Percentiles rank a stretch among this genome's conserved stretches.
Conservation (phyloP, 1,284 basidiomycete genomes). For the Tylopilus sp. region DNA sequence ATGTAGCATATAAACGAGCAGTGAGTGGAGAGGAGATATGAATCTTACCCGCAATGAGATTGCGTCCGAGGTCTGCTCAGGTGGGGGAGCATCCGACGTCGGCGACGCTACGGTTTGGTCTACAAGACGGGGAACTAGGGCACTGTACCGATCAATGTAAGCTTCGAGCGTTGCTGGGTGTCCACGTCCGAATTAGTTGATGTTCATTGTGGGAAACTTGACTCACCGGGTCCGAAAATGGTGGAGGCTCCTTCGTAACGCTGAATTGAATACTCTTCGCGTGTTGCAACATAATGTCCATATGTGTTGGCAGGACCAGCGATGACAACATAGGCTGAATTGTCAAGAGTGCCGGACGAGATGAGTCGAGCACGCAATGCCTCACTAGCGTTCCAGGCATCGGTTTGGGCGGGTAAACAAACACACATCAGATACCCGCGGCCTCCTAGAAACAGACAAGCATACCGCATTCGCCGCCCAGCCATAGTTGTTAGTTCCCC, state of each 20-base stretch:
- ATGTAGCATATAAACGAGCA: background rate
- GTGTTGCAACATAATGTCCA: conserved; percentile 70
- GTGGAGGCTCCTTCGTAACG: conserved; percentile 83
- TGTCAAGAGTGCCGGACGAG: conserved; percentile 55
- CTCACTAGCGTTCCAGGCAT: conserved; percentile 38
- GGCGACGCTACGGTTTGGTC: conserved; percentile 47
- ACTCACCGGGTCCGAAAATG: conserved; percentile 71
- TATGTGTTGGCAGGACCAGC: conserved; percentile 82
- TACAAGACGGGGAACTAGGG: conserved; percentile 59
- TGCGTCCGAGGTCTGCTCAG: conserved; percentile 61
- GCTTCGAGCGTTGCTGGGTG: conserved; percentile 65
- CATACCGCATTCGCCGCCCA: conserved; percentile 53
- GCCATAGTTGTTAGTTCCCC: conserved; percentile 66
- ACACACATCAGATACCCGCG: conserved; percentile 1
- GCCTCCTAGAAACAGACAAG: background rate
- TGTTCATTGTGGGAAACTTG: background rate
- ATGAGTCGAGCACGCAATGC: conserved; percentile 63
- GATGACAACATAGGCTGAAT: conserved; percentile 69
- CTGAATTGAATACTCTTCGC: conserved; percentile 73
- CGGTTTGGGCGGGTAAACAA: background rate
- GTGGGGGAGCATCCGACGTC: conserved; percentile 60
- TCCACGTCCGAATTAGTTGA: background rate
- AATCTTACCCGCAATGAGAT: conserved; percentile 59
- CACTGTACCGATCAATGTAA: conserved; percentile 74
- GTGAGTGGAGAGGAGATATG: background rate